Conservation (phyloP, 2,329 filamentous ascomycete genomes). For the Plenodomus tracheiphilus region DNA sequence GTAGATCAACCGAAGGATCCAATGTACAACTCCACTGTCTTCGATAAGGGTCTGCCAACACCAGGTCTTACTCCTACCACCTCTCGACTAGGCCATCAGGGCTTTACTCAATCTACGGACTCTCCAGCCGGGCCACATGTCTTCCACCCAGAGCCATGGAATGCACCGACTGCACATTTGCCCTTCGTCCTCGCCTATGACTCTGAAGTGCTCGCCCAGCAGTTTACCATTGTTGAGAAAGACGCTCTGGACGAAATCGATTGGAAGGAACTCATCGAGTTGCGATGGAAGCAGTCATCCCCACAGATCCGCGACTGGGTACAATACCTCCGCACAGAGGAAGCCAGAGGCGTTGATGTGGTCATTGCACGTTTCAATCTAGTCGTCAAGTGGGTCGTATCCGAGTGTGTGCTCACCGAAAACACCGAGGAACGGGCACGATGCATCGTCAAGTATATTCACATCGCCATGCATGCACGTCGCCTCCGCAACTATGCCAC, state of each 20-base stretch:
- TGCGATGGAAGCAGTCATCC: conserved; percentile 76
- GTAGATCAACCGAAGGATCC: conserved; percentile 35
- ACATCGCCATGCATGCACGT: conserved; percentile 76
- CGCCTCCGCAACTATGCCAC: conserved; percentile 81
- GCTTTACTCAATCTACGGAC: conserved; percentile 18
- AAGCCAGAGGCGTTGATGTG: conserved; percentile 76
- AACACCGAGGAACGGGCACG: conserved; percentile 71
- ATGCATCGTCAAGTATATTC: conserved; percentile 79
- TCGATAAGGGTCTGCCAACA: conserved; percentile 42
- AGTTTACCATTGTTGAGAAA: conserved; percentile 84
- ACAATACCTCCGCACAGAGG: conserved; percentile 72
- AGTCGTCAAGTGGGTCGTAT: conserved; percentile 84
- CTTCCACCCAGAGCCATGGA: conserved; percentile 16
- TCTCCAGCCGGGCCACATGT: conserved; percentile 27
- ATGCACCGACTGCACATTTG: conserved; percentile 55
- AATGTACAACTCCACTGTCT: conserved; percentile 32
- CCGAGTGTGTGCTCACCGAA: conserved; percentile 75
- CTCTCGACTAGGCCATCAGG: conserved; percentile 26
- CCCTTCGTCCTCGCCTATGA: conserved; percentile 83
- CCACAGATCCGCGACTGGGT: conserved; percentile 77
- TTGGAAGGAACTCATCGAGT: conserved; percentile 84
- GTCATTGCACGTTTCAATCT: conserved; percentile 86
- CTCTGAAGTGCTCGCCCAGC: conserved; percentile 76
- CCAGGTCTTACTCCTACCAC: conserved; percentile 44
- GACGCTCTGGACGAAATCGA: conserved; percentile 84